Percentiles rank a stretch among this genome's conserved stretches.
phyloP scores from a whole-genome alignment of 2,329 filamentous ascomycete genomes.

The Fusarium musae region DNA sequence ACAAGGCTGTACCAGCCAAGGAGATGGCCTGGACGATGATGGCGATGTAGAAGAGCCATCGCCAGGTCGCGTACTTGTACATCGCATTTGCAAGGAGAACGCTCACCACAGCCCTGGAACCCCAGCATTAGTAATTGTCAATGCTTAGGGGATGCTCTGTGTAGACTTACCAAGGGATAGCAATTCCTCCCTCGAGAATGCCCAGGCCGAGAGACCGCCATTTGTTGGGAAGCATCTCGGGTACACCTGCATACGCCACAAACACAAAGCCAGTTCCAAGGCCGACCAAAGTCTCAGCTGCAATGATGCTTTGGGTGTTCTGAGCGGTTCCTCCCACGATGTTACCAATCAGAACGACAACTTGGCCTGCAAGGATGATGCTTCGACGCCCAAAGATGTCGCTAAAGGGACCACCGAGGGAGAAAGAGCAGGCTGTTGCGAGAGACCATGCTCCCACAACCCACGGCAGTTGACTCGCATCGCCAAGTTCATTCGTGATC shows the following conservation, averaged over 20 bases:
- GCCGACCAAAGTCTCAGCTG: not conserved
- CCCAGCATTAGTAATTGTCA: no score
- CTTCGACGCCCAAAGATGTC: constrained; percentile 12
- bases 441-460: constrained; percentile 20
- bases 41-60: constrained; percentile 24
- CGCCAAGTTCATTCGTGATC: constrained; percentile 8
- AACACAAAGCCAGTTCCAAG: constrained; percentile 15
- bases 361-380: constrained; percentile 5
- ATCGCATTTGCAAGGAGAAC: not conserved
- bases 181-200: constrained; percentile 14
- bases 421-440: constrained; percentile 12
- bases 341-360: constrained; percentile 6
- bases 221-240: constrained; percentile 24
- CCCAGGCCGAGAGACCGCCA: constrained; percentile 19
- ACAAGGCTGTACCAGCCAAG: constrained; percentile 7
- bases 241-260: constrained; percentile 20
- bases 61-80: constrained; percentile 11
- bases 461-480: not conserved
- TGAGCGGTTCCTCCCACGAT: constrained; percentile 17
- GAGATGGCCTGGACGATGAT: constrained; percentile 17
- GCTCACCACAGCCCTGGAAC: not conserved
- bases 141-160: no score
- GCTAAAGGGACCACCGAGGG: constrained; percentile 15
- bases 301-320: not conserved
- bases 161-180: constrained; percentile 6